Evolutionary conservation across 176 grass and related monocot genomes (phyloP), one percentile per base, ranked within the genome.

Genomic region (Aegilops longissima): DNA sequence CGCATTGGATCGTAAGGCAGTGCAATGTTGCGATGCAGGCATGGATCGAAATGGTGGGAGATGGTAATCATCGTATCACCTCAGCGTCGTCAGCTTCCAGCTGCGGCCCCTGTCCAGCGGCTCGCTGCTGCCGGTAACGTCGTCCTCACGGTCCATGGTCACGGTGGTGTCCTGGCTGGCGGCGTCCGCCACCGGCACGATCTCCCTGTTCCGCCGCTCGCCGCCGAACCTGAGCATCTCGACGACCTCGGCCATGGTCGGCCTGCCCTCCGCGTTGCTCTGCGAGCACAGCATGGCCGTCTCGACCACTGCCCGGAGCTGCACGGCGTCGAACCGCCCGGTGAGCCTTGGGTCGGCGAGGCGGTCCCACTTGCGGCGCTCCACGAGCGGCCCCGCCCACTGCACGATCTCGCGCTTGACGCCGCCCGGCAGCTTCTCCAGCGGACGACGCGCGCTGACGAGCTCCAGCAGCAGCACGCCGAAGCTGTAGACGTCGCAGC

Each of bases 401-500:
- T 95, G 88, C 66, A 93, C 86, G 73, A 95, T 95, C 66, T 89
- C 90, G 11, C 91, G 83, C 88, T 86, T 88, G 31, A 91, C 83
- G 2, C 93, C 94, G 52, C 84, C 77, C 4, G 87, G 91, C 0
- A 90, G 70, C 81, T 93, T 96, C 85, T 93, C 91, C 6, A 91
- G 87, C n/a, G 87, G 91, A 67, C 75, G 84, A 44, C 91, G 79
- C 8, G 89, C 86, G 77, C 82, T 93, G 81, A 88, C 63, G 38
- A 89, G 88, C 84, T 93, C 94, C 12, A 96, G 91, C 3, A 96
- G 81, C 12, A 91, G 91, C 13, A 96, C 83, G 61, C 94, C 94
- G 84, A 96, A 96, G 91, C 94, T 91, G 81, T 95, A 93, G 39
- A 91, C 89, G 78, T 91, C 89, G 84, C 94, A 93, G 91, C 86